Percentiles rank a stretch among this genome's conserved stretches.
phyloP scores from a whole-genome alignment of 495 filamentous ascomycete species.

The Xylaria flabelliformis region DNA sequence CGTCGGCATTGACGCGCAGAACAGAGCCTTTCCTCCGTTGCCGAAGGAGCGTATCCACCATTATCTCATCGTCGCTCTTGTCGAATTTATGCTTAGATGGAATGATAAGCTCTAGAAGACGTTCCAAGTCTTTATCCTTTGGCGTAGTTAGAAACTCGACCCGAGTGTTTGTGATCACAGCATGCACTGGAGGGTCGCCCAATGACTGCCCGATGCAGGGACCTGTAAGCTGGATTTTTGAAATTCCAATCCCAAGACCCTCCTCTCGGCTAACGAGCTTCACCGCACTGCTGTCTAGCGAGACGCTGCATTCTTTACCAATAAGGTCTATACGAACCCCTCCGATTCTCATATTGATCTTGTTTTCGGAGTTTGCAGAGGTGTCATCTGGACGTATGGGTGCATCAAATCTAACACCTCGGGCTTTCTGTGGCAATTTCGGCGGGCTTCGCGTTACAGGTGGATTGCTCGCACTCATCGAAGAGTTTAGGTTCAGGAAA shows the following conservation, averaged over 20 bases:
- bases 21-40: slow-evolving; percentile 91
- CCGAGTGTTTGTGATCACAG: slow-evolving; percentile 66
- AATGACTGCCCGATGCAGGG: slow-evolving; percentile 61
- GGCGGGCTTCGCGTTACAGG: slow-evolving; percentile 49
- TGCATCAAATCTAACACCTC: slow-evolving; percentile 78
- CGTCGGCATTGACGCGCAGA: slow-evolving; percentile 70
- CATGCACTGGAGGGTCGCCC: slow-evolving; percentile 57
- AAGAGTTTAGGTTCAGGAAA: slow-evolving; percentile 85
- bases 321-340: slow-evolving; percentile 74
- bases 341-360: slow-evolving; percentile 77
- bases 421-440: slow-evolving; percentile 48
- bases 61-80: slow-evolving; percentile 84
- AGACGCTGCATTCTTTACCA: slow-evolving; percentile 77
- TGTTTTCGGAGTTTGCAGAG: slow-evolving; percentile 59
- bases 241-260: slow-evolving; percentile 71
- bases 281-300: slow-evolving; percentile 75
- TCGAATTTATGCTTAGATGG: slow-evolving; percentile 93
- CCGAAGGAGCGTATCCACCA: slow-evolving; percentile 89
- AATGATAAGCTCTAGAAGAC: slow-evolving; percentile 82
- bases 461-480: slow-evolving; percentile 75
- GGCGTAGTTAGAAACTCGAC: slow-evolving; percentile 78
- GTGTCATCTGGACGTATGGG: slow-evolving; percentile 55
- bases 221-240: slow-evolving; percentile 74
- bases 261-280: slow-evolving; percentile 77
- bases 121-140: slow-evolving; percentile 78